Percentiles rank a stretch among this genome's conserved stretches.
These are phyloP conservation scores for Xylariaceae sp. DNA, from an alignment of 2,329 filamentous ascomycete species.

Conservation along the genomic window DNA sequence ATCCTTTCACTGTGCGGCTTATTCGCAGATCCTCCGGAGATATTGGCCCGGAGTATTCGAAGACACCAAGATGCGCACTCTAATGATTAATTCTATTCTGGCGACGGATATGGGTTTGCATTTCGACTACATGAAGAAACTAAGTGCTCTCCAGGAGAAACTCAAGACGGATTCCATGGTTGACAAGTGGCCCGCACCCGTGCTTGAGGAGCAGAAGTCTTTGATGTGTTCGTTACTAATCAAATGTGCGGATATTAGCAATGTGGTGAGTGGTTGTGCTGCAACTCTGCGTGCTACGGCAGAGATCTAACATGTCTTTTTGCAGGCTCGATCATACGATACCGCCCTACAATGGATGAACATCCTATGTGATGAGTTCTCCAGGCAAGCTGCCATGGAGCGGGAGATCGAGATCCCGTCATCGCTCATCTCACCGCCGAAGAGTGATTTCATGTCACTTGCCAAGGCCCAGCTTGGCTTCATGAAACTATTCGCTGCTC, in stretches of 20 bases:
- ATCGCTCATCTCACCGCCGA: constrained; percentile 77
- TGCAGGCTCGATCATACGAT: constrained; percentile 74
- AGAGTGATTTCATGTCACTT: constrained; percentile 76
- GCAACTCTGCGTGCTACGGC: background rate
- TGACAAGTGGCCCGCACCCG: constrained; percentile 71
- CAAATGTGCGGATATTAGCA: constrained; percentile 98
- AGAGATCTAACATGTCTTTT: constrained; percentile 14
- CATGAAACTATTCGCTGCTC: constrained; percentile 92
- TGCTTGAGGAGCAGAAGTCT: constrained; percentile 69
- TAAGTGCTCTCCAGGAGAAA: constrained; percentile 75
- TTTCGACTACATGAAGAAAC: constrained; percentile 90
- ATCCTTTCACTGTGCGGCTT: constrained; percentile 95
- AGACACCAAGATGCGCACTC: constrained; percentile 71
- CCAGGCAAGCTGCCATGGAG: constrained; percentile 90
- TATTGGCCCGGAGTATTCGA: constrained; percentile 84
- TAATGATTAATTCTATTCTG: constrained; percentile 97
- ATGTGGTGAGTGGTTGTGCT: constrained; percentile 65
- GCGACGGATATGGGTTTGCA: constrained; percentile 97
- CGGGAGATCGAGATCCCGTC: constrained; percentile 79
- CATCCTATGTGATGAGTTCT: constrained; percentile 92
- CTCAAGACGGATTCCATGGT: constrained; percentile 61
- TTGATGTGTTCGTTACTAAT: constrained; percentile 87
- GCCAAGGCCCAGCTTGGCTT: constrained; percentile 88
- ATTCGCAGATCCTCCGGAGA: constrained; percentile 87
- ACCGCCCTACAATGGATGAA: constrained; percentile 85